phyloP scores from a whole-genome alignment of 768 basidiomycete species.

The Calocybe cyanea region DNA sequence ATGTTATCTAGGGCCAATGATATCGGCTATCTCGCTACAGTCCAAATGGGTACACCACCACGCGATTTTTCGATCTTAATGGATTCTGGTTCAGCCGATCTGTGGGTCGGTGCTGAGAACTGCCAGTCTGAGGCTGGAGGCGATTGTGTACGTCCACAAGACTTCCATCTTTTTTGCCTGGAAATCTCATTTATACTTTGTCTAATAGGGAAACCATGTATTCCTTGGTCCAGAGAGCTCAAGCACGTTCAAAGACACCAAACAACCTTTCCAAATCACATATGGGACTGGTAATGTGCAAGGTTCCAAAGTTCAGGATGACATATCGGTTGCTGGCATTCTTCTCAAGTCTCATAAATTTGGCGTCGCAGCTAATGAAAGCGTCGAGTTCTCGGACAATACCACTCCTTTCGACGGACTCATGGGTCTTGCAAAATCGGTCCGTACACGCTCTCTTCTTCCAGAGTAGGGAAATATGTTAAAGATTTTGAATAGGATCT shows the following conservation, averaged over 20 bases:
- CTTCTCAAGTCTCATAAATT: constrained; percentile 56
- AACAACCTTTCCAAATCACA: constrained; percentile 50
- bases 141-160: constrained; percentile 29
- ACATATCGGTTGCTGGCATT: constrained; percentile 62
- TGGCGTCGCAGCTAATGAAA: constrained; percentile 61
- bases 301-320: constrained; percentile 62
- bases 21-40: constrained; percentile 49
- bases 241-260: constrained; percentile 54
- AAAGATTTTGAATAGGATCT: constrained; percentile 30
- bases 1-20: constrained; percentile 33
- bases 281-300: constrained; percentile 71
- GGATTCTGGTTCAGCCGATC: constrained; percentile 69
- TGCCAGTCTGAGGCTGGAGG: constrained; percentile 43
- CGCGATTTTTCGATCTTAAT: constrained; percentile 54
- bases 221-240: constrained; percentile 63
- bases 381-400: constrained; percentile 52
- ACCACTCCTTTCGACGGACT: constrained; percentile 62
- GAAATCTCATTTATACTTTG: too few species aligned
- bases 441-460: constrained; percentile 25
- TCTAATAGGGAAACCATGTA: constrained; percentile 54
- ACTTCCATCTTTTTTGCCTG: constrained; percentile 5
- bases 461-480: not conserved
- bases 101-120: constrained; percentile 59
- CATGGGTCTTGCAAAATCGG: constrained; percentile 75
- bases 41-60: constrained; percentile 68